Conservation (phyloP, 2,329 filamentous ascomycete species). For the Alternaria postmessia region DNA sequence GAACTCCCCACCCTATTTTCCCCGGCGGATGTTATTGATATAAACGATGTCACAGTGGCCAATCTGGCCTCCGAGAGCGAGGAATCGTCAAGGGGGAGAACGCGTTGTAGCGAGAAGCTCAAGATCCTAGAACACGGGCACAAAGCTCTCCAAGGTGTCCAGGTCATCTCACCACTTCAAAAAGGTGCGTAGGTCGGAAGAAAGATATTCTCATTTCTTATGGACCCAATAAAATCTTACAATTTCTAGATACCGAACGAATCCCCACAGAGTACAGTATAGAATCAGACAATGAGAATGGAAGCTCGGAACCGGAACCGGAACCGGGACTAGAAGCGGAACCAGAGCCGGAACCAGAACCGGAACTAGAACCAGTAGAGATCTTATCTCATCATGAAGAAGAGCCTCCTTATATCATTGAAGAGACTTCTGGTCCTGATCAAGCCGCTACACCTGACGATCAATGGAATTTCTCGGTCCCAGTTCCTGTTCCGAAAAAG, state of each 20-base stretch:
- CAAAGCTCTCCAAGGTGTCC: slow-evolving; percentile 11
- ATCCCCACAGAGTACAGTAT: background rate
- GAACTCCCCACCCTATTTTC: slow-evolving; percentile 40
- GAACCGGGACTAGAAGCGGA: too few relatives aligned
- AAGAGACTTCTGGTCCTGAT: background rate
- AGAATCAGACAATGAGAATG: background rate
- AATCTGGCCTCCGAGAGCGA: slow-evolving; percentile 27
- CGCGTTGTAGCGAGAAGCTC: slow-evolving; percentile 24
- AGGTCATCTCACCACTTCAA: background rate
- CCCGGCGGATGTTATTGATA: slow-evolving; percentile 31
- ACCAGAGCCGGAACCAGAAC: too few relatives aligned
- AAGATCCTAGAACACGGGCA: slow-evolving; percentile 26
- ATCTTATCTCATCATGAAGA: background rate
- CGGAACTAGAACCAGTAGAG: background rate
- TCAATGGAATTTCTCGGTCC: background rate
- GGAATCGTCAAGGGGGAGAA: slow-evolving; percentile 22
- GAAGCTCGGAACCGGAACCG: background rate
- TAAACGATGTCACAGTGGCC: slow-evolving; percentile 21
- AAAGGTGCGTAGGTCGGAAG: too few relatives aligned
- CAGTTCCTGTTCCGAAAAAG: background rate
- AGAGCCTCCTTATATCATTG: background rate
- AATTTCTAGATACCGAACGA: background rate
- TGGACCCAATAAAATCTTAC: background rate
- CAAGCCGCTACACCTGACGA: background rate
- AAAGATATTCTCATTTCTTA: too few relatives aligned